Percentiles rank a stretch among this genome's conserved stretches.
Evolutionary conservation across 129 eudicot genomes (phyloP).

Genomic region (Flaveria robusta): DNA sequence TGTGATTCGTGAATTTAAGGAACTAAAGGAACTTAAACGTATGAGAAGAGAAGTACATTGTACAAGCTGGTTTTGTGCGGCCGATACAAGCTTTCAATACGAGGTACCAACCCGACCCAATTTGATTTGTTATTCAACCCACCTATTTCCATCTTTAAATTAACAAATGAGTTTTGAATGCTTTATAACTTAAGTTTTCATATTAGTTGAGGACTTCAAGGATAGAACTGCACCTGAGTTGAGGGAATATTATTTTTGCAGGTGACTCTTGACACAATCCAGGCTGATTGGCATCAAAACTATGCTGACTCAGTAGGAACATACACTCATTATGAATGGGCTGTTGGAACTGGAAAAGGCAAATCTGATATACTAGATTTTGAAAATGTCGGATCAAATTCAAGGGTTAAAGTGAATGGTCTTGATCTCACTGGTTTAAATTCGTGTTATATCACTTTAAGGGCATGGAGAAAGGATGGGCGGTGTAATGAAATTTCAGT

Average conservation of each 20-base stretch:
- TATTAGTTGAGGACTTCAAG: not conserved
- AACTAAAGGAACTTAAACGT: slow-evolving; percentile 88
- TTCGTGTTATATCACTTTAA: slow-evolving; percentile 83
- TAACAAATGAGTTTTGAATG: not conserved
- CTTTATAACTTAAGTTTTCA: not conserved
- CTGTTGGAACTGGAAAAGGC: slow-evolving; percentile 94
- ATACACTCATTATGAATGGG: slow-evolving; percentile 94
- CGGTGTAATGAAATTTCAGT: slow-evolving; percentile 76
- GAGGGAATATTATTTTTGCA: slow-evolving; percentile 31
- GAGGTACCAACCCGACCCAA: slow-evolving; percentile 53
- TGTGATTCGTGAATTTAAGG: slow-evolving; percentile 96
- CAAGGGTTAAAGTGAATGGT: slow-evolving; percentile 73
- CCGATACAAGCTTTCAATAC: slow-evolving; percentile 86
- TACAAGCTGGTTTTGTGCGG: slow-evolving; percentile 90
- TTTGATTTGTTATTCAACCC: not conserved
- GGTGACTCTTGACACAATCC: slow-evolving; percentile 85
- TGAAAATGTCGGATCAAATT: slow-evolving; percentile 86
- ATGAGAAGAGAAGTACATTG: slow-evolving; percentile 75
- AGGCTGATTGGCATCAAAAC: slow-evolving; percentile 91
- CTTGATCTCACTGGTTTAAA: slow-evolving; percentile 69
- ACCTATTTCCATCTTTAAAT: not conserved
- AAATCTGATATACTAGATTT: slow-evolving; percentile 92
- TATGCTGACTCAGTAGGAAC: slow-evolving; percentile 70
- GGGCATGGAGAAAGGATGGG: slow-evolving; percentile 95
- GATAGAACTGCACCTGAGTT: slow-evolving; percentile 23